Evolutionary conservation across 805 yeast species (phyloP).

Genomic region (Teunomyces tritomae): DNA sequence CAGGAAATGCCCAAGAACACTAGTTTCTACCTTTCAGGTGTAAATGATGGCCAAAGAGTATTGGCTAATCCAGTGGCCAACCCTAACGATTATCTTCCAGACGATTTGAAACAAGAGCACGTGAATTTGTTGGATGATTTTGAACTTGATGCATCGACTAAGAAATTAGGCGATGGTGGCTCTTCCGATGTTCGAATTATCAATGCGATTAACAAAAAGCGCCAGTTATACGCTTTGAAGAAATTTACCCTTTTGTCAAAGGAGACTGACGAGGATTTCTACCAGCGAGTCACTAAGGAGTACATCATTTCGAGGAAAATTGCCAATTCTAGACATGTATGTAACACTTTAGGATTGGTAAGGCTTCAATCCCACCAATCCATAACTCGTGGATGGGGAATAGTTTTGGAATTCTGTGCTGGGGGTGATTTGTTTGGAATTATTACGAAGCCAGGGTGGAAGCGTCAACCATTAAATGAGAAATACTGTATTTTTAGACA

Average conservation of each 20-base stretch:
- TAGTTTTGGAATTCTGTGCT: conserved; percentile 60
- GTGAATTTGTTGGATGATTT: conserved; percentile 55
- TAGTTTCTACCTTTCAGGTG: conserved; percentile 26
- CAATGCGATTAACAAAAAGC: conserved; percentile 36
- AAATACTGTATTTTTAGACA: conserved; percentile 70
- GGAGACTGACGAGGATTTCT: conserved; percentile 65
- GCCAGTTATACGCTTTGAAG: conserved; percentile 60
- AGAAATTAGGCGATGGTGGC: conserved; percentile 70
- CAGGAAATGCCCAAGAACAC: conserved; percentile 23
- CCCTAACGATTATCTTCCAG: conserved; percentile 65
- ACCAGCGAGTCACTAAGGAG: conserved; percentile 62
- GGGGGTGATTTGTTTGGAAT: conserved; percentile 62
- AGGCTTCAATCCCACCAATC: conserved; percentile 54
- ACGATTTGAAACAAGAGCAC: conserved; percentile 46
- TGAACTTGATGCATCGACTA: conserved; percentile 38
- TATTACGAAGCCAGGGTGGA: conserved; percentile 61
- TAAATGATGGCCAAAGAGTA: conserved; percentile 43
- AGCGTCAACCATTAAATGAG: conserved; percentile 46
- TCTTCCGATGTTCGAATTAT: conserved; percentile 59
- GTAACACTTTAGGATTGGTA: conserved; percentile 52
- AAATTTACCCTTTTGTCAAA: conserved; percentile 56
- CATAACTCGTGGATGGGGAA: conserved; percentile 72
- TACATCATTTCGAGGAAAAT: conserved; percentile 56
- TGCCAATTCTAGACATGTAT: conserved; percentile 58
- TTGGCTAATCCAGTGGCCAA: conserved; percentile 61